Conservation (phyloP, 139 green algal species). For the Nannochloris sp. region DNA sequence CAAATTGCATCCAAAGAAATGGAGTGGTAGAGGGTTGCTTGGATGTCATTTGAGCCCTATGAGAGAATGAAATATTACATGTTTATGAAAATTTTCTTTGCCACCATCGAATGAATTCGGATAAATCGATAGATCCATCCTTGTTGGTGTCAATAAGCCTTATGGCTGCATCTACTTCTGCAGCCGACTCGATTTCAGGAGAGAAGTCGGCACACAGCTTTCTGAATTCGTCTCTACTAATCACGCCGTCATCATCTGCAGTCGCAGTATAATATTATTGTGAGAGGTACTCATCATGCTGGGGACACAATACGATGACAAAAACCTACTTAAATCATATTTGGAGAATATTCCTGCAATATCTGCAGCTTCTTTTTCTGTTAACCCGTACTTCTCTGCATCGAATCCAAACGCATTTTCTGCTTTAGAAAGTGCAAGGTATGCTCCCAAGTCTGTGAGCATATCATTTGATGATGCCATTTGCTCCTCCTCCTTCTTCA, state of each 20-base stretch:
- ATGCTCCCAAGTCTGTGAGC: slow-evolving; percentile 63
- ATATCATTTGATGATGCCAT: background rate
- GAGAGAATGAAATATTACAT: background rate
- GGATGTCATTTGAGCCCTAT: slow-evolving; percentile 45
- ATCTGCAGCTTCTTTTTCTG: slow-evolving; percentile 44
- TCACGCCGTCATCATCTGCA: slow-evolving; percentile 40
- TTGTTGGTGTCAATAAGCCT: slow-evolving; percentile 50
- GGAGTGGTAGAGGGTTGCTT: slow-evolving; percentile 60
- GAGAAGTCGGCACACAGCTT: slow-evolving; percentile 35
- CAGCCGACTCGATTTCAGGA: slow-evolving; percentile 32
- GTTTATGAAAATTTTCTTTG: slow-evolving; percentile 9
- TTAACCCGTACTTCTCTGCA: slow-evolving; percentile 43
- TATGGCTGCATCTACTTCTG: slow-evolving; percentile 49
- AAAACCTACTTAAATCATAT: slow-evolving; percentile 34
- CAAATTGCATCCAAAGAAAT: slow-evolving; percentile 45
- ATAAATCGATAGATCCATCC: slow-evolving; percentile 46
- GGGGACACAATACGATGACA: background rate
- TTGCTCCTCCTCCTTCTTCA: slow-evolving; percentile 19
- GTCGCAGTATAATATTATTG: background rate
- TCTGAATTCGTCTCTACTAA: slow-evolving; percentile 46
- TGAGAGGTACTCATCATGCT: background rate
- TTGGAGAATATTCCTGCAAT: slow-evolving; percentile 50
- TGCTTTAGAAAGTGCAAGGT: slow-evolving; percentile 59
- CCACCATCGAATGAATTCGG: slow-evolving; percentile 48
- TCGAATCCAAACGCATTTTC: slow-evolving; percentile 56